These are phyloP conservation scores for Juglanconis sp. DNA, from an alignment of 2,329 filamentous ascomycete genomes.

Conservation along the genomic window DNA sequence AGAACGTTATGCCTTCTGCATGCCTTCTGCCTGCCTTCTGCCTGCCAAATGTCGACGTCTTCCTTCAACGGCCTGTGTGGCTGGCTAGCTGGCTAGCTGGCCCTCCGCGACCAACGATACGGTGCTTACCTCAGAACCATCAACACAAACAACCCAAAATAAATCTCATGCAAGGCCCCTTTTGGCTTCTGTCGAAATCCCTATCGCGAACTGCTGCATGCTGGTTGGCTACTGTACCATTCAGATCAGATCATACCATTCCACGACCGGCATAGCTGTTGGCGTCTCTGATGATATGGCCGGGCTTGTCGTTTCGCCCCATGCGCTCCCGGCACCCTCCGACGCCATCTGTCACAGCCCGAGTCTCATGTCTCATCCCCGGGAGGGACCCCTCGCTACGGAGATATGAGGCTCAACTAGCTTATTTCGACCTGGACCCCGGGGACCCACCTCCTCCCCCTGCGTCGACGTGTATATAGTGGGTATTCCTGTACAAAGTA, in stretches of 20 bases:
- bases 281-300: not conserved
- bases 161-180: too few relatives aligned
- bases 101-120: too few relatives aligned
- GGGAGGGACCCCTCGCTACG: not conserved
- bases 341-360: conserved; percentile 18
- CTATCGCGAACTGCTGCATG: too few relatives aligned
- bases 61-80: too few relatives aligned
- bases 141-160: too few relatives aligned
- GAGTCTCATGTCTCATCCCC: conserved; percentile 11
- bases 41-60: too few relatives aligned
- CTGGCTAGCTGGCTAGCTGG: too few relatives aligned
- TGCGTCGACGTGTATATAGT: not conserved
- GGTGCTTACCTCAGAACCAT: too few relatives aligned
- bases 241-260: not conserved
- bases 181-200: too few relatives aligned
- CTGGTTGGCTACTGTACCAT: too few relatives aligned
- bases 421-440: not conserved
- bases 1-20: too few relatives aligned
- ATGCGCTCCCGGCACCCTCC: conserved; percentile 13
- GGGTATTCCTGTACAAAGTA: not conserved
- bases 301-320: conserved; percentile 6
- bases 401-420: not conserved
- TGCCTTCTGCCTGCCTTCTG: too few relatives aligned
- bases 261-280: not conserved
- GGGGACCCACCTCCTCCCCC: not conserved